Percentiles rank a stretch among this genome's conserved stretches.
Conservation (phyloP, 345 rosid genomes). For the Crucihimalaya himalaica region DNA sequence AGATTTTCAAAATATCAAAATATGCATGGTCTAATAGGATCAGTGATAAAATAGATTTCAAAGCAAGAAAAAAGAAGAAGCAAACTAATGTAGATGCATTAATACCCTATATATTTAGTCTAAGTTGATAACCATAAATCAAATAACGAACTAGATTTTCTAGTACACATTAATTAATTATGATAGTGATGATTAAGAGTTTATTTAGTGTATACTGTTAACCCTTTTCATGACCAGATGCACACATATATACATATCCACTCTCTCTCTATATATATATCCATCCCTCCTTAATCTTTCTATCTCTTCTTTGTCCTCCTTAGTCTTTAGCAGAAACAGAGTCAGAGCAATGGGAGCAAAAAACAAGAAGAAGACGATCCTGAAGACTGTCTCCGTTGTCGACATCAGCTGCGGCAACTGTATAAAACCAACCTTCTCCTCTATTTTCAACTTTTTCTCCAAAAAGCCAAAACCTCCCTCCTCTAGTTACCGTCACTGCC, state of each 20-base stretch:
- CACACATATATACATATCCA: constrained; percentile 9
- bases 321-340: background rate
- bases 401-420: constrained; percentile 59
- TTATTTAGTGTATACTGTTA: background rate
- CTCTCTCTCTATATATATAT: background rate
- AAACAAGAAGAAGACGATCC: constrained; percentile 48
- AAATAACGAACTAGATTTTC: background rate
- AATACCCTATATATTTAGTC: background rate
- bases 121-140: background rate
- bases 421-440: constrained; percentile 50
- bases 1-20: background rate
- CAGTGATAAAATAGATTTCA: background rate
- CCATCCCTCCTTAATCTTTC: background rate
- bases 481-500: constrained; percentile 20
- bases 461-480: constrained; percentile 35
- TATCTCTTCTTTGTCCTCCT: background rate
- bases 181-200: background rate
- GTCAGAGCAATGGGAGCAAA: constrained; percentile 44
- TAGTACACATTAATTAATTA: background rate
- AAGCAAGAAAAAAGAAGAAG: background rate
- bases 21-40: background rate
- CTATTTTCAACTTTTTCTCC: constrained; percentile 47
- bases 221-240: background rate
- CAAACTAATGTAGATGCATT: background rate
- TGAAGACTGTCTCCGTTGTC: constrained; percentile 55